A percentile compares a stretch with the other conserved stretches of the same genome.
These are phyloP conservation scores for Calocybe indica DNA, from an alignment of 768 basidiomycete species.

Conservation along the genomic window DNA sequence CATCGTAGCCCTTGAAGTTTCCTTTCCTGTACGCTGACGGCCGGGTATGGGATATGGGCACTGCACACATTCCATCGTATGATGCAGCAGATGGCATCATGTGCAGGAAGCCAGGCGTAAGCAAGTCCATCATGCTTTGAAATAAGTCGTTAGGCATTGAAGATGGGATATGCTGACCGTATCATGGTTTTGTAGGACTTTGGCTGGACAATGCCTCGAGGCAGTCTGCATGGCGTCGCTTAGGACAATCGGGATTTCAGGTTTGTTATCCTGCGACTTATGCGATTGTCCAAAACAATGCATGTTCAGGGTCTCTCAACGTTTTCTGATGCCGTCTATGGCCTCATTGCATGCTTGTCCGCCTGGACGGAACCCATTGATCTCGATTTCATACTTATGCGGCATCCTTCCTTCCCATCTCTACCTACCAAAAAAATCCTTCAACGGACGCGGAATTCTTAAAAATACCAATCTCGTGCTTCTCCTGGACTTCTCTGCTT, in stretches of 20 bases:
- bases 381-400: slow-evolving; percentile 11
- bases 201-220: not conserved
- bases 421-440: slow-evolving; percentile 8
- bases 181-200: no score
- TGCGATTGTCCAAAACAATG: slow-evolving; percentile 13
- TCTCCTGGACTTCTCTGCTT: slow-evolving; percentile 1
- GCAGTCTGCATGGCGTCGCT: slow-evolving; percentile 12
- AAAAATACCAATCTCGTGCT: slow-evolving; percentile 2
- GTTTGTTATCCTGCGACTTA: slow-evolving; percentile 5
- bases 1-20: no score
- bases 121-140: no score
- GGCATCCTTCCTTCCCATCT: slow-evolving; percentile 3
- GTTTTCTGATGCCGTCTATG: slow-evolving; percentile 14
- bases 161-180: no score
- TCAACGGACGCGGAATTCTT: slow-evolving; percentile 1
- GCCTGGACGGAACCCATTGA: slow-evolving; percentile 7
- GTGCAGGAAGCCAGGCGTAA: no score
- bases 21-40: no score
- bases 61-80: no score
- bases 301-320: slow-evolving; percentile 14
- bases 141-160: no score
- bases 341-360: slow-evolving; percentile 12
- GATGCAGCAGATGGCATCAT: no score
- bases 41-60: no score
- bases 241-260: slow-evolving; percentile 13